A percentile compares a stretch with the other conserved stretches of the same genome.
Conservation (phyloP, 257 asterid species). For the Cinchona pubescens region DNA sequence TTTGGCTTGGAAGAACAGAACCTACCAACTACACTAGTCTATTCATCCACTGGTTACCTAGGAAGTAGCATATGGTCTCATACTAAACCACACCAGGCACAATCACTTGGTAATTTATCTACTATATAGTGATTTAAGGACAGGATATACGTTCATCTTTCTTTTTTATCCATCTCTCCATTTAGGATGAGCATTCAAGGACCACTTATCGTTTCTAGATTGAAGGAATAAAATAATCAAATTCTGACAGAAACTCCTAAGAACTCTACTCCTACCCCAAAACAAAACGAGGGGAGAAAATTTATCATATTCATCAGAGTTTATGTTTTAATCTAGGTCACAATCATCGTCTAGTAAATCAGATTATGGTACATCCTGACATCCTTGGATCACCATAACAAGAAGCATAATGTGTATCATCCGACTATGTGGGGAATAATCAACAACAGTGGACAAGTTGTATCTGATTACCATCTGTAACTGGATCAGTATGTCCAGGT, state of each 20-base stretch:
- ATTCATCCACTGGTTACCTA: constrained; percentile 3
- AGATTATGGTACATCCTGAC: not conserved
- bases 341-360: not conserved
- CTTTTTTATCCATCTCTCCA: not conserved
- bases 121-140: not conserved
- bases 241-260: constrained; percentile 1
- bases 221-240: not conserved
- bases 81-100: not conserved
- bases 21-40: not conserved
- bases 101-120: not conserved
- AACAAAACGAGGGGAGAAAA: not conserved
- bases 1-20: not conserved
- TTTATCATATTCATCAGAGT: not conserved
- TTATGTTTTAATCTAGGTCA: not conserved
- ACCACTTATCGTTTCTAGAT: not conserved
- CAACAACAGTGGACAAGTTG: not conserved
- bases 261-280: not conserved
- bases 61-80: not conserved
- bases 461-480: not conserved
- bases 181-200: not conserved
- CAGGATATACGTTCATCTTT: not conserved
- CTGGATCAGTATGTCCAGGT: not conserved
- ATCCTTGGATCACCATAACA: not conserved
- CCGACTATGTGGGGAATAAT: not conserved
- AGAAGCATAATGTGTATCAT: not conserved